Conservation (phyloP, 805 yeast genomes). For the Saturnispora gosingensis region DNA sequence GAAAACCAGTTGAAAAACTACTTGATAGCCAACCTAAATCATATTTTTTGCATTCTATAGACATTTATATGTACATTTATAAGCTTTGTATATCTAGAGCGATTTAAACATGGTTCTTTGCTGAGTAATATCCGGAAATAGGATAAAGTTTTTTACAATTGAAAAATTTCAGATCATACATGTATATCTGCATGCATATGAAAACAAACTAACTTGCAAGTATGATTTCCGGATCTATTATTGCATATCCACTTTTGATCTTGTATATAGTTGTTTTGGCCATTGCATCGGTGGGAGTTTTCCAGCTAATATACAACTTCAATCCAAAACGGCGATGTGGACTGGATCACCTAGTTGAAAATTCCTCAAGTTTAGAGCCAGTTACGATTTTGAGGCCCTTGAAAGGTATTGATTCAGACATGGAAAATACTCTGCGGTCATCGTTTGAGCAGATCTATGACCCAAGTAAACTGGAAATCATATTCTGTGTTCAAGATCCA, state of each 20-base stretch:
- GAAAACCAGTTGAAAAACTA: background rate
- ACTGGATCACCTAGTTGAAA: conserved; percentile 5
- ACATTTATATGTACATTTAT: background rate
- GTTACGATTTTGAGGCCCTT: conserved; percentile 77
- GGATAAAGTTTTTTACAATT: background rate
- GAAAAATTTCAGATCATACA: background rate
- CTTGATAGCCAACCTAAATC: background rate
- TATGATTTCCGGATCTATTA: background rate
- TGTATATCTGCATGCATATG: background rate
- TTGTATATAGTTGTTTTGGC: conserved; percentile 25
- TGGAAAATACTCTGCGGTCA: conserved; percentile 56
- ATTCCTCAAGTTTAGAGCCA: conserved; percentile 35
- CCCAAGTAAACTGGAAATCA: conserved; percentile 45
- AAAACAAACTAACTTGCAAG: background rate
- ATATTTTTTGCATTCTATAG: background rate
- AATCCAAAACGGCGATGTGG: conserved; percentile 12
- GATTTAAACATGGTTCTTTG: background rate
- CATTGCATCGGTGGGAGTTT: conserved; percentile 24
- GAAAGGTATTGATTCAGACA: conserved; percentile 75
- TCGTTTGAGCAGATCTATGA: conserved; percentile 67
- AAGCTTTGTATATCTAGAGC: background rate
- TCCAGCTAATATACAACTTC: conserved; percentile 20
- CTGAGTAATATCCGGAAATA: background rate
- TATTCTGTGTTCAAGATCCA: conserved; percentile 64
- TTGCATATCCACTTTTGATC: conserved; percentile 12